phyloP scores from a whole-genome alignment of 208 protist species.

The Naegleria fowleri region DNA sequence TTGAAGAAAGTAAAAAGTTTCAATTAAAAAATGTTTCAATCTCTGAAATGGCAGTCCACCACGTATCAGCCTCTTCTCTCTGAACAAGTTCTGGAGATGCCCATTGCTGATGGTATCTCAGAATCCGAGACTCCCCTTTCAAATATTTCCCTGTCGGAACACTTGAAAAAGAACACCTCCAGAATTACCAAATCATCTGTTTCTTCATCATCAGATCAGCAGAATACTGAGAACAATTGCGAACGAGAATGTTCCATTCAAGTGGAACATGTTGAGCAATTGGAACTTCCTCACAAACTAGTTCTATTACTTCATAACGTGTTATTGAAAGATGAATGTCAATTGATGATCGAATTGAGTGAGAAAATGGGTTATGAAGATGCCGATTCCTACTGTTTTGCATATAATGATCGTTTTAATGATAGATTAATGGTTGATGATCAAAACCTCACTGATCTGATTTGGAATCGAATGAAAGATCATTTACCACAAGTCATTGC shows the following conservation, averaged over 20 bases:
- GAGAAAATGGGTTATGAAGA: slow-evolving; percentile 18
- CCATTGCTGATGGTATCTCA: background rate
- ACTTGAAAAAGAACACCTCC: too few relatives aligned
- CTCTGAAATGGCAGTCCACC: background rate
- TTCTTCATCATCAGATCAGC: too few relatives aligned
- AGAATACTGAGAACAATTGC: too few relatives aligned
- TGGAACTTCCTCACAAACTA: background rate
- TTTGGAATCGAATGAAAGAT: background rate
- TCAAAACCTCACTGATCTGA: background rate
- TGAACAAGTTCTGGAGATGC: background rate
- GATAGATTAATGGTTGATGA: slow-evolving; percentile 23
- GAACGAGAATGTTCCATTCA: background rate
- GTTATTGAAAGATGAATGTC: background rate
- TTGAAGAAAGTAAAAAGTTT: too few relatives aligned
- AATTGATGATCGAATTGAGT: background rate
- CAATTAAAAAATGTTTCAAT: background rate
- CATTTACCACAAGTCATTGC: background rate
- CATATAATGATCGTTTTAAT: slow-evolving; percentile 15
- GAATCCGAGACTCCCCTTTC: background rate
- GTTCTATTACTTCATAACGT: background rate
- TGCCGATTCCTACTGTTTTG: background rate
- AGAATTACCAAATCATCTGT: too few relatives aligned
- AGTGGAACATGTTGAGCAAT: background rate
- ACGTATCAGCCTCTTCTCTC: background rate
- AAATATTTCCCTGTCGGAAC: too few relatives aligned